Base-by-base conservation (phyloP, 805 yeast species). In the Lachancea sp. region DNA sequence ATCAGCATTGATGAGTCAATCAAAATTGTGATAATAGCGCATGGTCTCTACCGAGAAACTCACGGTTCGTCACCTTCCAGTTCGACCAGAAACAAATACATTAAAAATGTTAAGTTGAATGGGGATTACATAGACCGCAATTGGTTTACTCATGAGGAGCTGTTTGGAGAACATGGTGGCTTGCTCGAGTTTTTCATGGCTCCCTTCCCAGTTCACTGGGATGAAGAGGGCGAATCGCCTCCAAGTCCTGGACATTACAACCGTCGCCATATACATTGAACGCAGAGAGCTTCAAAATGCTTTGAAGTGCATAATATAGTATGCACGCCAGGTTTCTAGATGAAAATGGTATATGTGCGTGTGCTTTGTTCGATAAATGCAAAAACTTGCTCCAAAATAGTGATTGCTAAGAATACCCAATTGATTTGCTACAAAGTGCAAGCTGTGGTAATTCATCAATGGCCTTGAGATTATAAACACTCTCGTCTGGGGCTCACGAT, bases 91-190 rank as follows among this genome's bases (percentile, higher is more conserved):
- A 55, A 58, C 29, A 50, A 53, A 36, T 69, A 63, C 38, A 60
- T 68, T 13, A 57, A 63, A 45, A 49, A 54, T 4, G 60, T 67
- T 13, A 52, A 52, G 16, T 47, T 68, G 16, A 62, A 65, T 45
- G 71, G 70, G 3, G 30, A 54, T 9, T 39, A 41, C 1, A 50
- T 58, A 50, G 36, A 40, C 11, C 49, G 64, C 48, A 64, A 62
- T 45, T 67, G 69, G 69, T 44, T 67, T 20, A 54, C 52, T 13
- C 70, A 67, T 37, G 57, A 52, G 6, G 63, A 59, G 29, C 29
- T 67, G 5, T 66, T 67, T 49, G 40, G 49, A 8, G 30, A 15
- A 10, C 49, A 59, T 29, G 68, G 65, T n/a, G 65, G 63, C 3
- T 51, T 36, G 50, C 56, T 51, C 48, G 52, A 38, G 13, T 49